A percentile compares a stretch with the other conserved stretches of the same genome.
These are phyloP conservation scores for Synura sp. DNA, from an alignment of 352 stramenopile genomes.

Conservation along the genomic window DNA sequence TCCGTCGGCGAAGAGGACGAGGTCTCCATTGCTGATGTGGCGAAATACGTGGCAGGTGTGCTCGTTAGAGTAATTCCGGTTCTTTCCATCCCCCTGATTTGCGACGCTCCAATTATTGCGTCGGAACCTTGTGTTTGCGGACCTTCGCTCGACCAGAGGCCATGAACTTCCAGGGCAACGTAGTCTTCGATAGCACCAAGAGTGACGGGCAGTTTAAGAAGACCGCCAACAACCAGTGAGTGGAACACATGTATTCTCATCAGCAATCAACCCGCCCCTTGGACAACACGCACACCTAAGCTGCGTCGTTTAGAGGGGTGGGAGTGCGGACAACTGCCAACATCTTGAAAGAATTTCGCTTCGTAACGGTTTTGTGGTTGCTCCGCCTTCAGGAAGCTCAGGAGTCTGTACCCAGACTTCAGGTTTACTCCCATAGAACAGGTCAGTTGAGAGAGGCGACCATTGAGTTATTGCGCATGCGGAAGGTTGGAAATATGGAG, in stretches of 20 bases:
- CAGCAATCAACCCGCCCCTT: too few species aligned
- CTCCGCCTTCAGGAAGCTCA: conserved; percentile 84
- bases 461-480: neutral
- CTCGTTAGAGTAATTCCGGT: too few species aligned
- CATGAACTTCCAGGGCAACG: conserved; percentile 66
- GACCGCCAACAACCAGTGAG: conserved; percentile 84
- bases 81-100: too few species aligned
- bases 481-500: too few species aligned
- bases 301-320: too few species aligned
- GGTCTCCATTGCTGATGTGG: conserved; percentile 89
- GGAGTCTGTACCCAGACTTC: conserved; percentile 77
- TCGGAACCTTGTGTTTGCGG: too few species aligned
- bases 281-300: too few species aligned
- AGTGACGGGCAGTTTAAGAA: conserved; percentile 99
- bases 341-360: too few species aligned
- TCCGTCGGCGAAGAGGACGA: conserved; percentile 87
- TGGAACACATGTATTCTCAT: too few species aligned
- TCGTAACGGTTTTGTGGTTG: too few species aligned
- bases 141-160: conserved; percentile 46
- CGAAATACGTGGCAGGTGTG: conserved; percentile 61
- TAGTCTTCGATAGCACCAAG: conserved; percentile 82
- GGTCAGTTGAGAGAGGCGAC: conserved; percentile 55
- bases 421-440: conserved; percentile 88
- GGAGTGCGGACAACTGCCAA: too few species aligned
- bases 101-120: too few species aligned